Evolutionary conservation across 192 early-diverging fungal species (phyloP).

Genomic region (Tieghemiomyces parasiticus): DNA sequence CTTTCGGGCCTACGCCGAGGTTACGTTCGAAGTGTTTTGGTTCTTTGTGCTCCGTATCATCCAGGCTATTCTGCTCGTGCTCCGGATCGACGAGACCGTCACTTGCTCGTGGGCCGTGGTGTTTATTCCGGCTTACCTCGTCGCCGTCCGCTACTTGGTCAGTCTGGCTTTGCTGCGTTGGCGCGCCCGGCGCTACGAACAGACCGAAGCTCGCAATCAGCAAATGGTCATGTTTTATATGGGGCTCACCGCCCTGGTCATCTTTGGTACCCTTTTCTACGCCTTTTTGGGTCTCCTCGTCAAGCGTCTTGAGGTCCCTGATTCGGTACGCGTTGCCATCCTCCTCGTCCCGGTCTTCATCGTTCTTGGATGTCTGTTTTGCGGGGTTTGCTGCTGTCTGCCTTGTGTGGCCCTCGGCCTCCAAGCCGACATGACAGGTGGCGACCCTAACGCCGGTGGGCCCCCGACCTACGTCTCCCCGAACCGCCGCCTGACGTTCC

Average conservation of each 20-base stretch:
- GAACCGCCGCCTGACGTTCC: neutral
- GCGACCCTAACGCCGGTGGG: no score
- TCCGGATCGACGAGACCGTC: slow-evolving; percentile 37
- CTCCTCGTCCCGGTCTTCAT: slow-evolving; percentile 57
- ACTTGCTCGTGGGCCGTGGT: slow-evolving; percentile 45
- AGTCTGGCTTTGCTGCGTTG: slow-evolving; percentile 24
- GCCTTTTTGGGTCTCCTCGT: slow-evolving; percentile 37
- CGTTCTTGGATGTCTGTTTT: slow-evolving; percentile 22
- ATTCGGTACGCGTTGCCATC: slow-evolving; percentile 31
- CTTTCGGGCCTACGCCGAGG: slow-evolving; percentile 19
- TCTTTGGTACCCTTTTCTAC: slow-evolving; percentile 30
- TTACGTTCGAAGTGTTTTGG: slow-evolving; percentile 38
- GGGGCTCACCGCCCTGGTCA: slow-evolving; percentile 23
- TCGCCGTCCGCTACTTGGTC: slow-evolving; percentile 37
- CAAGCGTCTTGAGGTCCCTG: slow-evolving; percentile 27
- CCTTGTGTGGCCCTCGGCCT: slow-evolving; percentile 14
- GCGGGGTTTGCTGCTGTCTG: slow-evolving; percentile 23
- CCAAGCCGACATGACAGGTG: neutral
- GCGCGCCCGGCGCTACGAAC: neutral
- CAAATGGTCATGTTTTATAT: slow-evolving; percentile 29
- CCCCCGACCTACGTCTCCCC: neutral
- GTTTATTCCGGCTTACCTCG: slow-evolving; percentile 51
- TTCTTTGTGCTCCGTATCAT: slow-evolving; percentile 47
- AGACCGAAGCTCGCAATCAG: slow-evolving; percentile 17
- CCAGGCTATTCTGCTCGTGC: slow-evolving; percentile 48